These are phyloP conservation scores for Myriangium duriaei DNA, from an alignment of 2,329 filamentous ascomycete species.

Conservation along the genomic window DNA sequence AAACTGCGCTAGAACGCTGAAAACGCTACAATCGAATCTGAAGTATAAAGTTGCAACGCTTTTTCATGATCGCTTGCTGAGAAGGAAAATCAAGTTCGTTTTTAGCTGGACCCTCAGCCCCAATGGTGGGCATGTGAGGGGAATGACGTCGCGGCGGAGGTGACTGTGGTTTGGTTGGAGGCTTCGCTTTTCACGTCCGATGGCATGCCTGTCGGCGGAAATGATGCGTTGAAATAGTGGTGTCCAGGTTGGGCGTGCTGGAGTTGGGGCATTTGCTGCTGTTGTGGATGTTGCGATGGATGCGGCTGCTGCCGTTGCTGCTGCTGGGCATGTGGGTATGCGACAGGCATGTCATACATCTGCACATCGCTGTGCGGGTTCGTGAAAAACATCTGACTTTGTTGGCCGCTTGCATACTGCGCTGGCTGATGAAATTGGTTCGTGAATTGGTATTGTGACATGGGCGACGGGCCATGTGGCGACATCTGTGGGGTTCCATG, in stretches of 20 bases:
- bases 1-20: no score
- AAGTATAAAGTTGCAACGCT: no score
- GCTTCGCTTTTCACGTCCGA: neutral
- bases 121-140: no score
- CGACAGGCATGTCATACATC: neutral
- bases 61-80: no score
- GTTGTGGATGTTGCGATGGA: neutral
- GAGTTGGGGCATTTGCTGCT: neutral
- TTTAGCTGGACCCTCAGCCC: no score
- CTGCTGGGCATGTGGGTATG: conserved; percentile 1
- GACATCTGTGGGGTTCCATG: conserved; percentile 1
- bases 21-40: no score
- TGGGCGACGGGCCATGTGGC: neutral
- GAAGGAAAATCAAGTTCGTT: no score
- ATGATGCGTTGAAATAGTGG: neutral
- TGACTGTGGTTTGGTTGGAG: neutral
- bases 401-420: neutral
- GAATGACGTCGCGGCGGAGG: neutral
- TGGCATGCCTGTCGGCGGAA: neutral
- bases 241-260: neutral
- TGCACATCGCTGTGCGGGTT: neutral
- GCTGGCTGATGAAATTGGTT: conserved; percentile 1
- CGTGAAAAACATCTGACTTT: neutral
- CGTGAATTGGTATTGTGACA: neutral
- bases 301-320: neutral